phyloP scores from a whole-genome alignment of 2,329 filamentous ascomycete genomes.

The Stachybotrys elegans region DNA sequence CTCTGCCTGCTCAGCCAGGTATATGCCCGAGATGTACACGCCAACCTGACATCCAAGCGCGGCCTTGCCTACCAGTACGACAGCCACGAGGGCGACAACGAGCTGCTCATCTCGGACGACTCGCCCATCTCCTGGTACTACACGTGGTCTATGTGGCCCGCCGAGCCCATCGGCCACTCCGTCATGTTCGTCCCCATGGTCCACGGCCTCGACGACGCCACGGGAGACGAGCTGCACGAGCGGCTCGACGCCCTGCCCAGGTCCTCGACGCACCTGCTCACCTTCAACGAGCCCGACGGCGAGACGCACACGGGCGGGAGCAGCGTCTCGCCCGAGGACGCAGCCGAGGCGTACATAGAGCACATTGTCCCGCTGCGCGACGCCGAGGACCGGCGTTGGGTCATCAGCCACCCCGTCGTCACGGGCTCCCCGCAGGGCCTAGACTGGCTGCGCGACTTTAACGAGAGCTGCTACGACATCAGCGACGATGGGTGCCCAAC shows the following conservation, averaged over 20 bases:
- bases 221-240: constrained; percentile 16
- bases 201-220: constrained; percentile 29
- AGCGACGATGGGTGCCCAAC: constrained; percentile 30
- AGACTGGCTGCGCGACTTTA: constrained; percentile 33
- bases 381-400: constrained; percentile 22
- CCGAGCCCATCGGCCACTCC: constrained; percentile 15
- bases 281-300: constrained; percentile 38
- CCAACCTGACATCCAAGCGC: constrained; percentile 12
- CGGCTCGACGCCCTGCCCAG: constrained; percentile 21
- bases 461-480: constrained; percentile 33
- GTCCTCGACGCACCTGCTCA: constrained; percentile 32
- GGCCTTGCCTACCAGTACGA: constrained; percentile 18
- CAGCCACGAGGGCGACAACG: constrained; percentile 23
- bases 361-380: constrained; percentile 29
- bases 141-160: constrained; percentile 32
- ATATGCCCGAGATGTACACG: neutral
- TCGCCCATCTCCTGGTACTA: constrained; percentile 38
- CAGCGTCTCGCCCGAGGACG: constrained; percentile 30
- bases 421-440: constrained; percentile 33
- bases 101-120: constrained; percentile 28
- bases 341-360: constrained; percentile 30
- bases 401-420: constrained; percentile 34
- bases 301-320: constrained; percentile 33
- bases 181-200: constrained; percentile 32
- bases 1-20: neutral